Conservation (phyloP, 129 eudicot species). For the Calendula officinalis region DNA sequence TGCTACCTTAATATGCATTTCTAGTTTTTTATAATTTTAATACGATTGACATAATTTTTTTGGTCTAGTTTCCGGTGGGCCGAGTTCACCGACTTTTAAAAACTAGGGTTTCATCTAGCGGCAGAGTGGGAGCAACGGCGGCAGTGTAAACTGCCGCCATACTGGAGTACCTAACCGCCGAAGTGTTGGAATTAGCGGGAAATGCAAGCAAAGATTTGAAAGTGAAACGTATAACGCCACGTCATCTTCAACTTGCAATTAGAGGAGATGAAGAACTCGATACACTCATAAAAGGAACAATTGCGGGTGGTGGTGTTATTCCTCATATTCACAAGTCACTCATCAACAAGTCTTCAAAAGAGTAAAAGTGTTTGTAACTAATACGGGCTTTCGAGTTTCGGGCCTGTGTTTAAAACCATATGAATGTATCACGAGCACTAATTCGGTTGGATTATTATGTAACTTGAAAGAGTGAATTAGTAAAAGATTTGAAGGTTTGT, state of each 20-base stretch:
- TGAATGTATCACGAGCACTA: neutral
- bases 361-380: conserved; percentile 28
- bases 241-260: conserved; percentile 74
- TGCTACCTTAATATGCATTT: too few species aligned
- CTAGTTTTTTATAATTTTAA: neutral
- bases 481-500: conserved; percentile 4
- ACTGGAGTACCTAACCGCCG: conserved; percentile 38
- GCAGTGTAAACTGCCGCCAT: conserved; percentile 54
- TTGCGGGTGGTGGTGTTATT: conserved; percentile 73
- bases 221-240: conserved; percentile 66
- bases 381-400: neutral
- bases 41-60: conserved; percentile 16
- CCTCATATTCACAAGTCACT: conserved; percentile 78
- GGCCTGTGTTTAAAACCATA: neutral
- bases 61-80: conserved; percentile 64
- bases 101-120: conserved; percentile 53
- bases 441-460: neutral
- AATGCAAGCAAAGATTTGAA: conserved; percentile 20
- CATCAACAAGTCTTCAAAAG: conserved; percentile 69
- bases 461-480: neutral
- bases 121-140: conserved; percentile 72
- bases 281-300: conserved; percentile 23
- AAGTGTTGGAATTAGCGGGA: conserved; percentile 68
- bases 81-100: conserved; percentile 64
- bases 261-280: conserved; percentile 81